Percentiles rank a stretch among this genome's conserved stretches.
Evolutionary conservation across 2,329 filamentous ascomycete genomes (phyloP).

Genomic region (Exophiala alcalophila): DNA sequence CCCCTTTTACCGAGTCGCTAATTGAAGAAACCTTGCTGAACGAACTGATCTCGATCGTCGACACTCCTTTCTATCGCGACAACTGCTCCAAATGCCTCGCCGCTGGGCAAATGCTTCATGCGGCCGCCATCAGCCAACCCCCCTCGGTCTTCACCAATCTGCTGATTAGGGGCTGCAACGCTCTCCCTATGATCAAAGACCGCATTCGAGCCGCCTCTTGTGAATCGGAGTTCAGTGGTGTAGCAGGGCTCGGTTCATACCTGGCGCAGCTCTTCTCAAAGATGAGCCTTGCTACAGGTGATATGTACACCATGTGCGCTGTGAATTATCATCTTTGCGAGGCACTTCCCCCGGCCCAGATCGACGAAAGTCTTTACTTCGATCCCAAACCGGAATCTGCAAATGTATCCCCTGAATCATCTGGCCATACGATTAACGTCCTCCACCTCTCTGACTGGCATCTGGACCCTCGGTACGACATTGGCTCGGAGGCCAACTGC

Average conservation of each 20-base stretch:
- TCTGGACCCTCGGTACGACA: conserved; percentile 33
- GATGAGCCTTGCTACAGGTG: conserved; percentile 28
- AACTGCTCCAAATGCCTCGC: conserved; percentile 30
- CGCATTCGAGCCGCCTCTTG: conserved; percentile 26
- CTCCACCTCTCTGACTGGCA: conserved; percentile 36
- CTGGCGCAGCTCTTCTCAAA: conserved; percentile 31
- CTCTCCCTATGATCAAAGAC: conserved; percentile 16
- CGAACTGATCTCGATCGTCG: conserved; percentile 25
- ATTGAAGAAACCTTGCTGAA: conserved; percentile 25
- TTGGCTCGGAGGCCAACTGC: conserved; percentile 35
- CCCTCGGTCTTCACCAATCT: conserved; percentile 25
- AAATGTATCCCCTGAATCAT: conserved; percentile 25
- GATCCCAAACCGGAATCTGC: conserved; percentile 28
- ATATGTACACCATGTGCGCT: conserved; percentile 27
- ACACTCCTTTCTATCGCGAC: conserved; percentile 21
- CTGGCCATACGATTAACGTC: conserved; percentile 31
- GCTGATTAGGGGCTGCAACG: conserved; percentile 27
- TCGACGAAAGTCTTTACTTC: conserved; percentile 30
- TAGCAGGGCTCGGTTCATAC: conserved; percentile 26
- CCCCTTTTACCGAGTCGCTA: conserved; percentile 20
- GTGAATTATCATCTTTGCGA: conserved; percentile 21
- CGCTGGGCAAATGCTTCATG: conserved; percentile 27
- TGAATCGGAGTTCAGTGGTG: conserved; percentile 25
- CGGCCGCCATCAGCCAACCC: conserved; percentile 28
- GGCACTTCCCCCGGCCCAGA: conserved; percentile 23